Conservation (phyloP, 2,329 filamentous ascomycete species). For the Dendryphion nanum region DNA sequence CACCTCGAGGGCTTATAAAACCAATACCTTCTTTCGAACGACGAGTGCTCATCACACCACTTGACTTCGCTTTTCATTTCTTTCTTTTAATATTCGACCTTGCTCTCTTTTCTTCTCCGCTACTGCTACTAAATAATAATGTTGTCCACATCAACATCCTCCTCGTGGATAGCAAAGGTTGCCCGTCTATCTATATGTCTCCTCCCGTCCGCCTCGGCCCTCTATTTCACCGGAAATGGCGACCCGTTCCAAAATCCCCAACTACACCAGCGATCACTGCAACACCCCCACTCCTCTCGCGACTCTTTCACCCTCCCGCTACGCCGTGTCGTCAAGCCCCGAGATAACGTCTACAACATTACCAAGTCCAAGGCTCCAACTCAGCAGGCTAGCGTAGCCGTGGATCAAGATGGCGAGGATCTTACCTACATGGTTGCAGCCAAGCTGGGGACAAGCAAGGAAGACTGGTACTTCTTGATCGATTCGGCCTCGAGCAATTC, state of each 20-base stretch:
- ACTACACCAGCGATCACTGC: no score
- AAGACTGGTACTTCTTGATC: conserved; percentile 54
- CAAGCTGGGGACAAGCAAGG: conserved; percentile 49
- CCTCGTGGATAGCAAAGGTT: no score
- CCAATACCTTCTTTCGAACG: no score
- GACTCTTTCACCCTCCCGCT: conserved; percentile 22
- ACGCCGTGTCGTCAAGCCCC: conserved; percentile 24
- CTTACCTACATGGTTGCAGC: conserved; percentile 55
- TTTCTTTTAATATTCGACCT: no score
- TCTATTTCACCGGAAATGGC: conserved; percentile 2
- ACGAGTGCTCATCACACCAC: no score
- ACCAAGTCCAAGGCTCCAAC: conserved; percentile 26
- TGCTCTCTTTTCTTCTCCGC: no score
- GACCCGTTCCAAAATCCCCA: no score
- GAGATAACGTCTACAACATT: conserved; percentile 51
- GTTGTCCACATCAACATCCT: no score
- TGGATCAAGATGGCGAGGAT: conserved; percentile 55
- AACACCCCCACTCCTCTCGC: conserved; percentile 3
- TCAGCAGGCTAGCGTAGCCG: conserved; percentile 47
- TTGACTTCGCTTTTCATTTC: no score
- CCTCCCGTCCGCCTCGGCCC: conserved; percentile 60
- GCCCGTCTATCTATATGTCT: no score
- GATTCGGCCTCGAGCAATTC: conserved; percentile 63
- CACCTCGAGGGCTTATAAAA: no score
- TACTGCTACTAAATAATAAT: no score